These are phyloP conservation scores for Sphaerulina musiva DNA, from an alignment of 2,329 filamentous ascomycete genomes.

Conservation along the genomic window DNA sequence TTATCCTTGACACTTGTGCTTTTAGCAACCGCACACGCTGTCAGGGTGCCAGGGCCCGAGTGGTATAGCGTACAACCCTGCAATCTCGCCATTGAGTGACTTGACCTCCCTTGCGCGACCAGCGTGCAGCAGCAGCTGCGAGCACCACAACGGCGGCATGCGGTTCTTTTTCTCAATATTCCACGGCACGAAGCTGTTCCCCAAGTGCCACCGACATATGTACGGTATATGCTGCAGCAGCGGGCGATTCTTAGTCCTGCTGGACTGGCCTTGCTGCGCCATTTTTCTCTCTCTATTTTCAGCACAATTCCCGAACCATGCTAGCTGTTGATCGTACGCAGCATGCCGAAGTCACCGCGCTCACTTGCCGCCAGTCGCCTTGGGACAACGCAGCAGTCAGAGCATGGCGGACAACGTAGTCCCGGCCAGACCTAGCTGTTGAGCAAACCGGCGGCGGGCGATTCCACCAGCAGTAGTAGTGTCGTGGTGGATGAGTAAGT, in stretches of 20 bases:
- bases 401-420: conserved; percentile 13
- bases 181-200: conserved; percentile 14
- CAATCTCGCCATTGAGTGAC: conserved; percentile 12
- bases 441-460: conserved; percentile 11
- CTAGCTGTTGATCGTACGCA: conserved; percentile 17
- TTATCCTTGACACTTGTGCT: background rate
- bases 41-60: background rate
- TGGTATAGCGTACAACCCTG: conserved; percentile 9
- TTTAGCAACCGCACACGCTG: background rate
- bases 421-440: conserved; percentile 6
- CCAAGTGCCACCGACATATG: conserved; percentile 18
- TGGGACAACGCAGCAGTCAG: background rate
- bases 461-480: background rate
- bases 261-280: conserved; percentile 8
- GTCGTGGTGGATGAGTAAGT: background rate
- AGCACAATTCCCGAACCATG: conserved; percentile 17
- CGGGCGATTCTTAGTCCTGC: conserved; percentile 9
- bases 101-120: conserved; percentile 10
- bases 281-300: background rate
- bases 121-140: conserved; percentile 9
- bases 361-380: conserved; percentile 15
- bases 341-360: conserved; percentile 19
- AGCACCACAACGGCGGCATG: conserved; percentile 10
- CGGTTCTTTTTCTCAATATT: background rate
- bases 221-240: background rate